These are phyloP conservation scores for Colletotrichum agaves DNA, from an alignment of 2,329 filamentous ascomycete species.

Conservation along the genomic window DNA sequence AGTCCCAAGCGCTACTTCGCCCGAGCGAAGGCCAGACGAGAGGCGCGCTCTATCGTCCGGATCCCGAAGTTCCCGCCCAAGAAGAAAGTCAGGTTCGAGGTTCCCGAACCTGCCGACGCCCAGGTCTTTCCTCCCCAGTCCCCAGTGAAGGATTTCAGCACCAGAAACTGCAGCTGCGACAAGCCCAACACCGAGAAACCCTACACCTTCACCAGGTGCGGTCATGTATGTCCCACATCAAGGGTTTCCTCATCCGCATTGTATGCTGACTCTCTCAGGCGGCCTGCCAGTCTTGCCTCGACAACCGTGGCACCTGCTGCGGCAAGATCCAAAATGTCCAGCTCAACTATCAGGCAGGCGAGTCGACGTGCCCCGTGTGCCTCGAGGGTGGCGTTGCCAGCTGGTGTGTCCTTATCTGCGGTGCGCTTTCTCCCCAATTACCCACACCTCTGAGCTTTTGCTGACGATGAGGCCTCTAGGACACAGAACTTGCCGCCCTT, in stretches of 20 bases:
- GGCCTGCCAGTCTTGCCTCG: slow-evolving; percentile 1
- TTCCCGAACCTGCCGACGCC: background rate
- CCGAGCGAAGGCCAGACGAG: background rate
- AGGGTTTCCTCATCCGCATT: too few relatives aligned
- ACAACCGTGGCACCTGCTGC: slow-evolving; percentile 2
- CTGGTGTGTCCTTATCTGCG: slow-evolving; percentile 6
- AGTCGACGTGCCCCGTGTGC: background rate
- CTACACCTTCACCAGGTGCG: background rate
- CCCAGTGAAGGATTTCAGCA: background rate
- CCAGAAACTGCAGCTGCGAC: background rate
- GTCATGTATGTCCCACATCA: background rate
- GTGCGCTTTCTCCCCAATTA: background rate
- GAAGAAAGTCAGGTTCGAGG: background rate
- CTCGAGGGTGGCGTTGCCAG: background rate
- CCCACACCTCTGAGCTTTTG: background rate
- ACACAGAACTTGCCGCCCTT: background rate
- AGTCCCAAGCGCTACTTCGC: background rate
- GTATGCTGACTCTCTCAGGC: background rate
- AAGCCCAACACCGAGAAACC: background rate
- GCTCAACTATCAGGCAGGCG: slow-evolving; percentile 6
- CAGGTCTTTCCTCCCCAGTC: background rate
- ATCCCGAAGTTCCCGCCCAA: background rate
- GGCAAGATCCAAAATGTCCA: slow-evolving; percentile 2
- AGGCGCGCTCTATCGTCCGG: background rate
- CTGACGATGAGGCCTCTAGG: background rate